A percentile compares a stretch with the other conserved stretches of the same genome.
Evolutionary conservation across 768 basidiomycete species (phyloP).

Genomic region (Gelatoporia subvermispora): DNA sequence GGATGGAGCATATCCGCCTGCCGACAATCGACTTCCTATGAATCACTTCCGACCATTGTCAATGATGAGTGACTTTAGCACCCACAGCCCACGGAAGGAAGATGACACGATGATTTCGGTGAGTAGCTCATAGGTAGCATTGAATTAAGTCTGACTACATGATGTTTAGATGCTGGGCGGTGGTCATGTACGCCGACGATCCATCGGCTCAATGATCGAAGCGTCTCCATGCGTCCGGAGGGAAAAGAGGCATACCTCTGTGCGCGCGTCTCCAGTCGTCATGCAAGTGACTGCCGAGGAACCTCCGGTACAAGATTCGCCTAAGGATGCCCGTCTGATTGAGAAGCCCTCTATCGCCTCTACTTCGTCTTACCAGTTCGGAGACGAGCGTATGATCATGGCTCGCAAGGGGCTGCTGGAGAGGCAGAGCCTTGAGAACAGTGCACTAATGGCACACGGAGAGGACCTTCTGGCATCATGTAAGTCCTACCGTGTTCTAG

Average conservation of each 20-base stretch:
- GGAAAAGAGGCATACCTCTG: slow-evolving; percentile 56
- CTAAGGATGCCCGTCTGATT: slow-evolving; percentile 42
- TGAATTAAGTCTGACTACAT: slow-evolving; percentile 4
- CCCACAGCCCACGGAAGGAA: slow-evolving; percentile 51
- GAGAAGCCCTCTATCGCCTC: slow-evolving; percentile 67
- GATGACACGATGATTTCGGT: slow-evolving; percentile 84
- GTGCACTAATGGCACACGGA: slow-evolving; percentile 57
- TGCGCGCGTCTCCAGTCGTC: slow-evolving; percentile 28
- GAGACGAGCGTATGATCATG: slow-evolving; percentile 62
- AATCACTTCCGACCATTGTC: slow-evolving; percentile 63
- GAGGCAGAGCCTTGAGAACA: slow-evolving; percentile 64
- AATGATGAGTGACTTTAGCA: slow-evolving; percentile 44
- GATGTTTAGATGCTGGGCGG: slow-evolving; percentile 72
- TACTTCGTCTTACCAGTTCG: slow-evolving; percentile 58
- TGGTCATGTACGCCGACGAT: slow-evolving; percentile 65
- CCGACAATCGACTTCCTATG: slow-evolving; percentile 37
- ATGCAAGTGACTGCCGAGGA: slow-evolving; percentile 23
- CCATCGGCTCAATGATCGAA: slow-evolving; percentile 62
- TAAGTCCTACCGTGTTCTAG: slow-evolving; percentile 29
- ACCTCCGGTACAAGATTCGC: slow-evolving; percentile 36
- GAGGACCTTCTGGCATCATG: slow-evolving; percentile 54
- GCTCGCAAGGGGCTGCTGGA: slow-evolving; percentile 59
- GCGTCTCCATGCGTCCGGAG: slow-evolving; percentile 64
- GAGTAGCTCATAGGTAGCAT: too few relatives aligned
- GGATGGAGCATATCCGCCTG: slow-evolving; percentile 32